Conservation (phyloP, 2,329 filamentous ascomycete genomes). For the Neonectria punicea region DNA sequence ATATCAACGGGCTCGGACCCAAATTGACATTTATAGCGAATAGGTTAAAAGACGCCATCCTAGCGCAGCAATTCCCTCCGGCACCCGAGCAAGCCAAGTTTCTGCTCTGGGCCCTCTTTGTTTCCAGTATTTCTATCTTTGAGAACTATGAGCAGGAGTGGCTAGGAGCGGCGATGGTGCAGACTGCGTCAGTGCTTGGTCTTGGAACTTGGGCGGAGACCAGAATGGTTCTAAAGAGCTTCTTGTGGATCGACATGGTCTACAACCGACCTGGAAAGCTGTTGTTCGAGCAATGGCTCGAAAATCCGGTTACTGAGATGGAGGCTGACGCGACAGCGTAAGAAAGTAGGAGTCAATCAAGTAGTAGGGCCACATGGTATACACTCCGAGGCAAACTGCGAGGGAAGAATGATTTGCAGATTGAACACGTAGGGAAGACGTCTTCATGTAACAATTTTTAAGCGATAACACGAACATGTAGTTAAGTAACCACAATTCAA, state of each 20-base stretch:
- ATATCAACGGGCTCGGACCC: slow-evolving; percentile 26
- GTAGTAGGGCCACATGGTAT: background rate
- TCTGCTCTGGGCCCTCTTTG: slow-evolving; percentile 21
- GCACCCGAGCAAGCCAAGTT: slow-evolving; percentile 2
- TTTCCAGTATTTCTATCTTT: slow-evolving; percentile 23
- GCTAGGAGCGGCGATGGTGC: slow-evolving; percentile 10
- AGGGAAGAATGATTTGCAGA: background rate
- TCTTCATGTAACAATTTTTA: background rate
- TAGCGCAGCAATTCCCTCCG: slow-evolving; percentile 12
- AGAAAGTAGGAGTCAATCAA: background rate
- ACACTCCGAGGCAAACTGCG: background rate
- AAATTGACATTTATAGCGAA: slow-evolving; percentile 4
- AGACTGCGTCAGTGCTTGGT: slow-evolving; percentile 1
- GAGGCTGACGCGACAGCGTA: background rate
- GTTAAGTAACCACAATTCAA: background rate
- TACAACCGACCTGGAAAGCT: slow-evolving; percentile 6
- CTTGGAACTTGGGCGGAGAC: slow-evolving; percentile 13
- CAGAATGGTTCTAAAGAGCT: slow-evolving; percentile 1
- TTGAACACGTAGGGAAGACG: background rate
- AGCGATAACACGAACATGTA: background rate
- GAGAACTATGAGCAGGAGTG: slow-evolving; percentile 22
- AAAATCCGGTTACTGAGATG: background rate
- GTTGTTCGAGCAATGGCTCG: slow-evolving; percentile 5
- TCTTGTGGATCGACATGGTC: slow-evolving; percentile 23
- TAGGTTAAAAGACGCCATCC: background rate